phyloP scores from a whole-genome alignment of 345 rosid species.

The Dovyalis caffra region DNA sequence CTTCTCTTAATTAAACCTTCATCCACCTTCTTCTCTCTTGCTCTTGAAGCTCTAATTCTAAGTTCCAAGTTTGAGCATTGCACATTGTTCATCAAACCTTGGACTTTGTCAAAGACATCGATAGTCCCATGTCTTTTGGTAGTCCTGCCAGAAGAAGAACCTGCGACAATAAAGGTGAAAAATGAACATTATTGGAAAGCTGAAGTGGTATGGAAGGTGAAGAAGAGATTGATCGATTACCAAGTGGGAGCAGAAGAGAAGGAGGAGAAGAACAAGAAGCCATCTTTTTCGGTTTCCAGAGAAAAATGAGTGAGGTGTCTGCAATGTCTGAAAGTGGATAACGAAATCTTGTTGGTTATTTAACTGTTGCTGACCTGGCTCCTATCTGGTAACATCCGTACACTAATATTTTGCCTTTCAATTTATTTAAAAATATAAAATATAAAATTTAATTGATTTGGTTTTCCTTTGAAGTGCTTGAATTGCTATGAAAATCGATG shows the following conservation, averaged over 20 bases:
- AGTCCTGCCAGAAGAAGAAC: constrained; percentile 37
- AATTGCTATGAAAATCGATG: too few relatives aligned
- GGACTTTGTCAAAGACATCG: constrained; percentile 17
- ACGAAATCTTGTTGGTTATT: constrained; percentile 9
- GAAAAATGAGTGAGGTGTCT: not conserved
- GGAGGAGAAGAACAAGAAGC: constrained; percentile 11
- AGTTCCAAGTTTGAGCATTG: constrained; percentile 29
- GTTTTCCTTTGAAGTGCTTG: too few relatives aligned
- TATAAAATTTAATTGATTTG: too few relatives aligned
- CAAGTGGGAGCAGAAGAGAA: constrained; percentile 35
- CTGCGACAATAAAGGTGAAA: constrained; percentile 15
- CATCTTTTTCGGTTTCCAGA: not conserved
- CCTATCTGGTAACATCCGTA: not conserved
- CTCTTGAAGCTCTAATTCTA: constrained; percentile 31
- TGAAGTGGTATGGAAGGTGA: not conserved
- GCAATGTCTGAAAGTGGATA: constrained; percentile 5
- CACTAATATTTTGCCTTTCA: too few relatives aligned
- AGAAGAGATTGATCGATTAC: constrained; percentile 19
- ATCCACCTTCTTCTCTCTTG: constrained; percentile 21
- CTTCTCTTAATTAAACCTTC: constrained; percentile 43
- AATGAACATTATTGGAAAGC: not conserved
- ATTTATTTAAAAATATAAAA: too few relatives aligned
- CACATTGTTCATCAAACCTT: constrained; percentile 19
- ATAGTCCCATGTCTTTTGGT: constrained; percentile 19
- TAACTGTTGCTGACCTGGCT: not conserved